Base-by-base conservation (phyloP, 805 yeast genomes). In the Saccharomycopsis lassenensis region DNA sequence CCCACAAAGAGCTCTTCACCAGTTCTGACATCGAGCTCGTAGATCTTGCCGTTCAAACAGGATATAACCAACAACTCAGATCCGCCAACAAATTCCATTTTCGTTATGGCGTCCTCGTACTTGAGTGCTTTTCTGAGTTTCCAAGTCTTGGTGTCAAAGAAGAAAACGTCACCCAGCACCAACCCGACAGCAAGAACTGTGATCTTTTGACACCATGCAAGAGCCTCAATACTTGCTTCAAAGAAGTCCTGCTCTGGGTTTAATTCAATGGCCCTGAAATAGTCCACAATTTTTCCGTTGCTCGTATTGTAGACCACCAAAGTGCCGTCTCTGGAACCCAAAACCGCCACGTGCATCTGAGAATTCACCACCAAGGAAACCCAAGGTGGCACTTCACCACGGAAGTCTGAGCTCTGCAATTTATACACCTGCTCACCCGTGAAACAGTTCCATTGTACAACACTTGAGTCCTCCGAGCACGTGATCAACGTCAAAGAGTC, bases 361-460 rank as follows among this genome's bases (percentile, higher is more conserved):
- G 70, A 62, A 5, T 70, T 26, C 67, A 62, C 36, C 61, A 47
- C 7, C 19, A 84, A 51, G 4, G 89, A 70, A 31, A 89, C 89
- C 96, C 97, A 91, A 15, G 95, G 93, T 36, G 91, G 81, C 43
- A 67, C 63, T 36, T 70, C 67, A n/a, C 53, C 47, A 51, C 74
- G 79, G 54, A 85, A 72, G 40, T 77, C 81, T 17, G 65, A 64
- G 17, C 74, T 71, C 38, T 70, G 67, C 41, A 83, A 61, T 50
- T 77, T 80, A 63, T 74, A 89, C 45, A 71, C 66, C 24, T 74
- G 73, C 31, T 71, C 74, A 21, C 76, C 76, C 4, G 89, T 76
- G 61, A 73, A 87, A 39, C 87, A 82, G 52, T 86, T 84, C 97
- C 97, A 89, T 40, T 76, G 76, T 39, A 87, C 76, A 23, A 91